Base-by-base conservation (phyloP, 83 land plant genomes). In the Picea abies region DNA sequence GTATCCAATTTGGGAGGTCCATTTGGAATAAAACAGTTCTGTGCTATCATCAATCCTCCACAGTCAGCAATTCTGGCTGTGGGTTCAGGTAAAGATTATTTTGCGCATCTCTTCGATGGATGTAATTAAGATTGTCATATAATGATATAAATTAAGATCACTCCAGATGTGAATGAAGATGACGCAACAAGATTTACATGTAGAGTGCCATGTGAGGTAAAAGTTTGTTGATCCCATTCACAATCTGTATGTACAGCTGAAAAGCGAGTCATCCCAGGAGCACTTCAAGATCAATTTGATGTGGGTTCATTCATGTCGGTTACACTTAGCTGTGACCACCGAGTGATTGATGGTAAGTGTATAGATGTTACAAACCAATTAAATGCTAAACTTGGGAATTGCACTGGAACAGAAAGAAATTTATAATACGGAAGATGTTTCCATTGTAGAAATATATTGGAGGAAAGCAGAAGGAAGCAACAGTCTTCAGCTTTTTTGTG, bases 21-120 rank as follows among this genome's bases (percentile, higher is more conserved):
- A 1, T 98, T 98, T 84, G 99, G 99, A 22, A 87, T 98, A 78
- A 98, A 98, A 82, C 99, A 98, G 80, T 98, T 98, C 62, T 96
- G 99, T 87, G 99, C 99, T 58, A 96, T 98, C 73, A 94, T 98
- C 58, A 98, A 98, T 82, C 99, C 99, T 84, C 99, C 99, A 62
- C 99, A 98, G 78, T 79, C 99, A 72, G 95, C 90, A 85, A 98
- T 98, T 85, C 94, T 98, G 79, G 99, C 97, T 3, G 92, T 98
- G 47, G 99, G 99, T 37, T 92, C 97, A 83, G 98, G 99, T 98
- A 92, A 81, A 20, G 2, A 78, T 35, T 15, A 60, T 52, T 82
- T 62, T 81, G 37, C 10, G 49, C 26, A 65, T 47, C 4, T 47
- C 39, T 26, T 15, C 6, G 19, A 47, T 39, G 35, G 58, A 20